phyloP scores from a whole-genome alignment of 2,329 filamentous ascomycete genomes.

The Ophiostoma sp. region DNA sequence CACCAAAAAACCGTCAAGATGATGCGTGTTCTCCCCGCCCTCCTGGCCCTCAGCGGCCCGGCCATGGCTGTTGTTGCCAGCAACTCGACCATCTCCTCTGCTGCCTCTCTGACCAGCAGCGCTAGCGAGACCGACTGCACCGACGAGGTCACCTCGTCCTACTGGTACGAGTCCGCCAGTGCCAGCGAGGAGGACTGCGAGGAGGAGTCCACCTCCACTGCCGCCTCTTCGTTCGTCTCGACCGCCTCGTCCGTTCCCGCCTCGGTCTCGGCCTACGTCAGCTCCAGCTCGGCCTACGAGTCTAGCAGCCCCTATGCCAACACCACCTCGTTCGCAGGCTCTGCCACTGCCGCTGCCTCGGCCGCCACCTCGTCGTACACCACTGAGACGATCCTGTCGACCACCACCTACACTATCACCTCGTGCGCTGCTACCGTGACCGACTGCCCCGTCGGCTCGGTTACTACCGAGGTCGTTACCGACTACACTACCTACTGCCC shows the following conservation, averaged over 20 bases:
- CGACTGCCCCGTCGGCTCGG: conserved; percentile 13
- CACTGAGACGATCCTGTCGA: conserved; percentile 26
- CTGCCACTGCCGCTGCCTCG: too few species aligned
- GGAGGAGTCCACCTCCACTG: background rate
- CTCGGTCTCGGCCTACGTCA: background rate
- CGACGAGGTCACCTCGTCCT: conserved; percentile 22
- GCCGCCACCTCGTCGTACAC: conserved; percentile 19
- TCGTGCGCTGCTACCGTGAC: conserved; percentile 19
- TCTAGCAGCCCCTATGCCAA: background rate
- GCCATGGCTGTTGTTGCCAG: conserved; percentile 14
- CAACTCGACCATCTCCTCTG: conserved; percentile 17
- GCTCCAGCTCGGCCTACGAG: background rate
- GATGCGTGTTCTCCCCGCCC: conserved; percentile 5
- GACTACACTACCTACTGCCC: conserved; percentile 18
- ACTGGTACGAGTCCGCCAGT: conserved; percentile 25
- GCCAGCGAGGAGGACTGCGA: conserved; percentile 25
- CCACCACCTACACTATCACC: conserved; percentile 21
- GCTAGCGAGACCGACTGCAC: conserved; percentile 22
- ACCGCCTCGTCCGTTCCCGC: conserved; percentile 5
- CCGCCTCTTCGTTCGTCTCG: background rate
- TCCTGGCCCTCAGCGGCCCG: conserved; percentile 14
- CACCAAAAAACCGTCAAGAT: background rate
- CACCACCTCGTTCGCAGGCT: conserved; percentile 4
- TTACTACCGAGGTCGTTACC: conserved; percentile 14
- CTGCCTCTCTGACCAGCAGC: conserved; percentile 22